Conservation (phyloP, 208 protist species). For the Crithidia expoeki region DNA sequence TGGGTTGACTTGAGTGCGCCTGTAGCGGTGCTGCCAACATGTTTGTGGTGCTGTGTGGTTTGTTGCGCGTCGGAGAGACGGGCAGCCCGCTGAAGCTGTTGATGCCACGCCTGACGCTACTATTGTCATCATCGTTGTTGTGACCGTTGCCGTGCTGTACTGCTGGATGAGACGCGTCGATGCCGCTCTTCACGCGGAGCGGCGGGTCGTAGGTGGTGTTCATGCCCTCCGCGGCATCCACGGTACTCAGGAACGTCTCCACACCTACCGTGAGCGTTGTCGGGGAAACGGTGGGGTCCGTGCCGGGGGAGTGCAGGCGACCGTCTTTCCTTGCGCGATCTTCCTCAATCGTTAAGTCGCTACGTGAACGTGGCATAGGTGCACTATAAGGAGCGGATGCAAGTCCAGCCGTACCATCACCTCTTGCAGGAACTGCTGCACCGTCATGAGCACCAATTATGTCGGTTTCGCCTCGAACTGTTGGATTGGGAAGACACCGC, state of each 20-base stretch:
- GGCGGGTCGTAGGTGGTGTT: not conserved
- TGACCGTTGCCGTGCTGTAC: not conserved
- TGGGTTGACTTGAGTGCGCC: not conserved
- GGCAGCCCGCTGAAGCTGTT: constrained; percentile 9
- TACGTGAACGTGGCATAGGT: not conserved
- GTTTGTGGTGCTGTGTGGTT: constrained; percentile 5
- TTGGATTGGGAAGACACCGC: no score
- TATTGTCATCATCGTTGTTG: not conserved
- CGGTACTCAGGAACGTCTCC: constrained; percentile 12
- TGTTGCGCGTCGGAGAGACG: constrained; percentile 3
- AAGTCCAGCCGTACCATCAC: not conserved
- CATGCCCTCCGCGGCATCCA: constrained; percentile 6
- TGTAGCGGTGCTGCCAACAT: not conserved
- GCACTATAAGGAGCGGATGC: not conserved
- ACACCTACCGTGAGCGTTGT: constrained; percentile 9
- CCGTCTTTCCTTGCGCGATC: not conserved
- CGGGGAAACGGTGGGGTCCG: constrained; percentile 3
- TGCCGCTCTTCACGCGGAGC: not conserved
- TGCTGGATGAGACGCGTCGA: not conserved
- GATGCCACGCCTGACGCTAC: not conserved
- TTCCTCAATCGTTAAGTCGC: constrained; percentile 16
- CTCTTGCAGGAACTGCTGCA: not conserved
- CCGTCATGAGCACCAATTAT: no score
- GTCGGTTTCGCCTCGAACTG: no score
- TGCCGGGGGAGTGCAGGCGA: constrained; percentile 6